Percentiles rank a stretch among this genome's conserved stretches.
Conservation (phyloP, 768 basidiomycete species). For the Chalciporus piperatus region DNA sequence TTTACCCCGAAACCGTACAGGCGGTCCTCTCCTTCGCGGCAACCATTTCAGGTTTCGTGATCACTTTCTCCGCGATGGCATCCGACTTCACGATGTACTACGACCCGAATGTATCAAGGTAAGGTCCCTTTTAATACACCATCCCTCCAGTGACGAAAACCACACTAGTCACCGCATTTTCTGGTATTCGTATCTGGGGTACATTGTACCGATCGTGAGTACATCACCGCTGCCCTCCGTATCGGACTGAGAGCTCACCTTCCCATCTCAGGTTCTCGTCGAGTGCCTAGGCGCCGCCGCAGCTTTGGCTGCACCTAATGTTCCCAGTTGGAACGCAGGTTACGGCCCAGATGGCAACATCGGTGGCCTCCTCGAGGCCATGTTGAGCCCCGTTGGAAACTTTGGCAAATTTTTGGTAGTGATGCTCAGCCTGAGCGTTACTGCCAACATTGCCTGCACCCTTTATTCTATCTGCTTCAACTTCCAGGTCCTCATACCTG, state of each 20-base stretch:
- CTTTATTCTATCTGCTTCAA: constrained; percentile 80
- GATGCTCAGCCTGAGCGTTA: constrained; percentile 70
- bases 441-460: constrained; percentile 77
- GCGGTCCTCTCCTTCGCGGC: constrained; percentile 64
- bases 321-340: constrained; percentile 54
- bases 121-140: constrained; percentile 6
- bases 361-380: constrained; percentile 61
- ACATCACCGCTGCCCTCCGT: constrained; percentile 2
- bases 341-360: constrained; percentile 54
- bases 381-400: constrained; percentile 56
- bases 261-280: constrained; percentile 31
- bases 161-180: constrained; percentile 55
- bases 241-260: not conserved
- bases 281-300: constrained; percentile 69
- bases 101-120: constrained; percentile 57
- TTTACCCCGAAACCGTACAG: constrained; percentile 51
- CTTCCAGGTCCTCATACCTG: constrained; percentile 67
- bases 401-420: constrained; percentile 75
- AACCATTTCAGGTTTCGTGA: constrained; percentile 68
- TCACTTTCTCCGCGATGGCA: constrained; percentile 58
- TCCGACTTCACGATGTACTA: constrained; percentile 80
- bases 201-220: constrained; percentile 58
- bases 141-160: not conserved
- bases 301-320: constrained; percentile 50
- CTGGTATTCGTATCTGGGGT: constrained; percentile 60